These are phyloP conservation scores for Globisporangium middletonii DNA, from an alignment of 352 stramenopile species.

Conservation along the genomic window DNA sequence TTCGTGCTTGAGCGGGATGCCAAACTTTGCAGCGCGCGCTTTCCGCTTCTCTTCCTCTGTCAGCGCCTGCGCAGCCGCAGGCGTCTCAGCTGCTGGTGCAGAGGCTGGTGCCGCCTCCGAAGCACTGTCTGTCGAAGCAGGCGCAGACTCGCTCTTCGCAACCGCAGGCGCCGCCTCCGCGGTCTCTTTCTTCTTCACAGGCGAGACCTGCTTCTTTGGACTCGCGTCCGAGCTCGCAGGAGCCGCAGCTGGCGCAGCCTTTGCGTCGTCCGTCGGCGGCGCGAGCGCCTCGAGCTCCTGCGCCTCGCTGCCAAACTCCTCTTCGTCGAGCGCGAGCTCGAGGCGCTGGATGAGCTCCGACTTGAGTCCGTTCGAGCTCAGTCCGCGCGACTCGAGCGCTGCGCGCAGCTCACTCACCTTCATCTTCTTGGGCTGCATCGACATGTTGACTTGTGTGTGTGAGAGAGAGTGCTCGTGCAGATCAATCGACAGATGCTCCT, in stretches of 20 bases:
- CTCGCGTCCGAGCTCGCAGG: constrained; percentile 4
- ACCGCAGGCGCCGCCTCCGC: constrained; percentile 6
- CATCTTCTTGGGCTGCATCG: constrained; percentile 89
- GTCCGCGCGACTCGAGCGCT: constrained; percentile 68
- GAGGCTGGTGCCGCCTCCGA: constrained; percentile 9
- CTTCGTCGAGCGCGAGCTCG: constrained; percentile 82
- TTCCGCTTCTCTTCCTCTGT: constrained; percentile 80
- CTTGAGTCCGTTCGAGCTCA: constrained; percentile 86
- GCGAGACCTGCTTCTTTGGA: constrained; percentile 21
- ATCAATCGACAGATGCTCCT: background rate
- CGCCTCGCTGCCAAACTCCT: constrained; percentile 79
- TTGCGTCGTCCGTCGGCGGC: constrained; percentile 24
- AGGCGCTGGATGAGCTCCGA: constrained; percentile 87
- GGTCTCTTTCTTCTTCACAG: constrained; percentile 19
- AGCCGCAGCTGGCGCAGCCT: constrained; percentile 8
- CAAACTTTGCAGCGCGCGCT: constrained; percentile 73
- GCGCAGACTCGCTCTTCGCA: constrained; percentile 20
- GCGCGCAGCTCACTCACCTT: constrained; percentile 87
- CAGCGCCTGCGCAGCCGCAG: constrained; percentile 19
- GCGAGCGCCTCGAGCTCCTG: constrained; percentile 65
- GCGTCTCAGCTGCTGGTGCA: background rate
- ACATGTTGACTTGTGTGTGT: constrained; percentile 17
- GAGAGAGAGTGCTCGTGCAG: background rate
- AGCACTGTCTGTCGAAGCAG: constrained; percentile 3
- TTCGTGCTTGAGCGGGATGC: constrained; percentile 59